Evolutionary conservation across 148 eudicot genomes (phyloP), one percentile per base, ranked within the genome.

Genomic region (Beta vulgaris): DNA sequence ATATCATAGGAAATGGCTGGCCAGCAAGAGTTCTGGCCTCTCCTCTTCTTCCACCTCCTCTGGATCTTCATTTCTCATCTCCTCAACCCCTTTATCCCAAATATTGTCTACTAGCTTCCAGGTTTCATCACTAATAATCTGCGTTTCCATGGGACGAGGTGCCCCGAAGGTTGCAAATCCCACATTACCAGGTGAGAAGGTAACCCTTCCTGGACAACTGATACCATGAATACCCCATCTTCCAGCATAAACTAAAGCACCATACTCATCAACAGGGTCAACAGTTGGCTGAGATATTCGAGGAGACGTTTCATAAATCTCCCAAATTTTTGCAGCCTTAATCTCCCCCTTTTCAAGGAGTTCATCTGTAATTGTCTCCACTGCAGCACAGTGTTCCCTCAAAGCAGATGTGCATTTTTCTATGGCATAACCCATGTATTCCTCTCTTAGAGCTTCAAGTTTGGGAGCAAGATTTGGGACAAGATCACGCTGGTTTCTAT

Each of bases 131-230:
- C 87, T 89, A 68, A 93, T 75, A 34, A 88, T 46, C 82, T 93
- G 94, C 57, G 97, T 93, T 89, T 85, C 92, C 93, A 88, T 84
- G 9, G 98, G 98, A 71, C 93, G 92, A 57, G 98, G 98, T 70
- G 88, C 92, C 75, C 98, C 98, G 88, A 93, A 93, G 53, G 96
- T 91, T 28, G 91, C 62, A 80, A 89, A 93, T 39, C 98, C 98
- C 28, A 82, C 90, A 87, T 91, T 88, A 39, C 98, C 98, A 14
- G 98, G 98, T 36, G 96, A 87, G 84, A 91, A 93, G 48, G 98
- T 93, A 29, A 89, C 96, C 80, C 98, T 93, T 53, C 98, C 98
- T 9, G 97, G 98, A 81, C 91, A 86, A 55, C 85, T 85, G 61
- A 91, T 79, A 37, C 98, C 97, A 77, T 93, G 88, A 73, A 87